A percentile compares a stretch with the other conserved stretches of the same genome.
phyloP scores from a whole-genome alignment of 1,139 yeast species.

The Casaregolazyma lundiana region DNA sequence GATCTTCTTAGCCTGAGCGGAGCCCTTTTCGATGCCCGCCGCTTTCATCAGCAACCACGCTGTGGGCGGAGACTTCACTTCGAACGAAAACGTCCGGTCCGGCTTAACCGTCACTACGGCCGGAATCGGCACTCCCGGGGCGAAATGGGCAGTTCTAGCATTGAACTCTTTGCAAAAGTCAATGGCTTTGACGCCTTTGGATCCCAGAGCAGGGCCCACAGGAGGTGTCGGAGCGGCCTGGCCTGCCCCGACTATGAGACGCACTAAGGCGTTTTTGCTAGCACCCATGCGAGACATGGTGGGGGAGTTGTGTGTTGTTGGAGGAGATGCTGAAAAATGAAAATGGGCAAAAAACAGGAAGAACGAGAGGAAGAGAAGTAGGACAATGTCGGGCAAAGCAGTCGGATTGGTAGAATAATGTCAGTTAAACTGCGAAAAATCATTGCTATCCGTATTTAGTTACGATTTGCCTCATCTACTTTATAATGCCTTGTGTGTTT shows the following conservation, averaged over 20 bases:
- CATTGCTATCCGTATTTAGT: too few species aligned
- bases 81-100: constrained; percentile 85
- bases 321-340: constrained; percentile 5
- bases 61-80: constrained; percentile 88
- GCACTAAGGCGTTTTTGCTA: constrained; percentile 54
- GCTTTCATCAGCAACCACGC: constrained; percentile 82
- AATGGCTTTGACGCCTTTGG: constrained; percentile 97
- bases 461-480: too few species aligned
- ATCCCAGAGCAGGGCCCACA: constrained; percentile 97
- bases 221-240: constrained; percentile 99
- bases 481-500: too few species aligned
- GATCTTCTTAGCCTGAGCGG: constrained; percentile 41
- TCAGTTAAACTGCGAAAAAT: too few species aligned
- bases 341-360: not conserved
- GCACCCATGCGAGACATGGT: constrained; percentile 12
- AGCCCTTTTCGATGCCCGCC: constrained; percentile 76
- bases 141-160: constrained; percentile 85
- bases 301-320: not conserved
- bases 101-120: constrained; percentile 80
- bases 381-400: too few species aligned
- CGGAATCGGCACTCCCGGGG: constrained; percentile 87
- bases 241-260: constrained; percentile 95
- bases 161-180: constrained; percentile 98
- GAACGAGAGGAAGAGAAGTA: not conserved
- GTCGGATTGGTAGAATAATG: too few species aligned